A percentile compares a stretch with the other conserved stretches of the same genome.
These are phyloP conservation scores for Trichoderma citrinoviride DNA, from an alignment of 2,329 filamentous ascomycete genomes.

Conservation along the genomic window DNA sequence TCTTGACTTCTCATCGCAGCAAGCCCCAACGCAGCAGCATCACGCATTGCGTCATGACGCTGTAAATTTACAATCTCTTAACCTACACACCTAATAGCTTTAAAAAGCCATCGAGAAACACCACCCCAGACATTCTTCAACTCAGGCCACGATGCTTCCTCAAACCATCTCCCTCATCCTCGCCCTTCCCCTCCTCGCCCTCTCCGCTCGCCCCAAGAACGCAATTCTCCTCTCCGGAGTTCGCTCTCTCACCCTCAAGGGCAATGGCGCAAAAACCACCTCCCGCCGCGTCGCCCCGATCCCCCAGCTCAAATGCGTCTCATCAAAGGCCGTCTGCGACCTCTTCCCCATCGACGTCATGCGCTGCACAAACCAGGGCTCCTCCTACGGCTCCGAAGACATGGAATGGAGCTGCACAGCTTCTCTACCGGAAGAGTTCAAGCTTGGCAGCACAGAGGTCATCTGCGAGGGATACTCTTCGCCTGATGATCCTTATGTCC, in stretches of 20 bases:
- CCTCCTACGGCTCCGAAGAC: slow-evolving; percentile 74
- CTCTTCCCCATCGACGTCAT: slow-evolving; percentile 76
- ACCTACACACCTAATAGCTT: too few relatives aligned
- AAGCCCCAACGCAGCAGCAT: background rate
- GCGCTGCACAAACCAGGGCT: slow-evolving; percentile 85
- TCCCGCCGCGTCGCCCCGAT: slow-evolving; percentile 73
- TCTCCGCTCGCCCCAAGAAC: slow-evolving; percentile 38
- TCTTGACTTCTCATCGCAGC: background rate
- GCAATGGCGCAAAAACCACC: slow-evolving; percentile 61
- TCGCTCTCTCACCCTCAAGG: slow-evolving; percentile 73
- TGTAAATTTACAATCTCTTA: background rate
- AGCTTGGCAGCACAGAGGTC: slow-evolving; percentile 82
- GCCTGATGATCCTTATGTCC: slow-evolving; percentile 76
- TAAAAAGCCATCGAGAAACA: background rate
- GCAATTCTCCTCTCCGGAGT: slow-evolving; percentile 62
- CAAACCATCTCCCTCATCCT: slow-evolving; percentile 26
- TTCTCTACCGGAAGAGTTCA: slow-evolving; percentile 57
- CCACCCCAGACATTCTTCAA: background rate
- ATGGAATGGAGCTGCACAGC: slow-evolving; percentile 87
- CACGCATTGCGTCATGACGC: background rate
- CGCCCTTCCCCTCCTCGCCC: slow-evolving; percentile 29
- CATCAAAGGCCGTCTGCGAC: slow-evolving; percentile 60
- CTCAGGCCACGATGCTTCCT: slow-evolving; percentile 32
- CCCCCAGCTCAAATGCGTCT: slow-evolving; percentile 76
- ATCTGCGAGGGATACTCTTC: slow-evolving; percentile 84